These are phyloP conservation scores for Colletotrichum godetiae DNA, from an alignment of 2,329 filamentous ascomycete species.

Conservation along the genomic window DNA sequence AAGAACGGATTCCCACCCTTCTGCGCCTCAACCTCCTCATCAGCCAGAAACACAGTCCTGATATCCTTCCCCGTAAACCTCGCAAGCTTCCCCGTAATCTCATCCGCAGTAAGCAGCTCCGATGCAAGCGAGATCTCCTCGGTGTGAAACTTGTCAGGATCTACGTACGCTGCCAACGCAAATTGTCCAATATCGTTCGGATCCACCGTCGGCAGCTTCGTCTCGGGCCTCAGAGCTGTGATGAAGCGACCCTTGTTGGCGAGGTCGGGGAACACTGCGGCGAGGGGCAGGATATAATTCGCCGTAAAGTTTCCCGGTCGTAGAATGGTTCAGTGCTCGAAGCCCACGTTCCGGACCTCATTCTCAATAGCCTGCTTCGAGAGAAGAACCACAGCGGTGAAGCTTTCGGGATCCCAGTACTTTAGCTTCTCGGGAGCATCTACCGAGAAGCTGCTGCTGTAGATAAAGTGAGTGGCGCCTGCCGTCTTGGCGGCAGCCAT, in stretches of 20 bases:
- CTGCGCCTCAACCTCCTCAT: constrained; percentile 52
- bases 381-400: constrained; percentile 45
- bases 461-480: constrained; percentile 51
- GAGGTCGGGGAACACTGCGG: constrained; percentile 52
- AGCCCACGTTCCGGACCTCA: constrained; percentile 47
- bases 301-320: constrained; percentile 63
- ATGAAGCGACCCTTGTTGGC: constrained; percentile 50
- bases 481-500: constrained; percentile 50
- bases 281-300: constrained; percentile 58
- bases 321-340: constrained; percentile 59
- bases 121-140: constrained; percentile 54
- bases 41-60: constrained; percentile 49
- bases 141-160: constrained; percentile 53
- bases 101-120: constrained; percentile 49
- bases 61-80: constrained; percentile 48
- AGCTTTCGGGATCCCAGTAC: constrained; percentile 41
- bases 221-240: constrained; percentile 48
- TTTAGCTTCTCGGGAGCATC: constrained; percentile 43
- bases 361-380: constrained; percentile 57
- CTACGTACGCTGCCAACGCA: constrained; percentile 53
- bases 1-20: constrained; percentile 51
- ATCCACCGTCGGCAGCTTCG: constrained; percentile 55
- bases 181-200: constrained; percentile 60
- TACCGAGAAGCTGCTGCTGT: constrained; percentile 47
- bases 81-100: constrained; percentile 51